Percentiles rank a stretch among this genome's conserved stretches.
These are phyloP conservation scores for Microthlaspi erraticum DNA, from an alignment of 345 rosid species.

Conservation along the genomic window DNA sequence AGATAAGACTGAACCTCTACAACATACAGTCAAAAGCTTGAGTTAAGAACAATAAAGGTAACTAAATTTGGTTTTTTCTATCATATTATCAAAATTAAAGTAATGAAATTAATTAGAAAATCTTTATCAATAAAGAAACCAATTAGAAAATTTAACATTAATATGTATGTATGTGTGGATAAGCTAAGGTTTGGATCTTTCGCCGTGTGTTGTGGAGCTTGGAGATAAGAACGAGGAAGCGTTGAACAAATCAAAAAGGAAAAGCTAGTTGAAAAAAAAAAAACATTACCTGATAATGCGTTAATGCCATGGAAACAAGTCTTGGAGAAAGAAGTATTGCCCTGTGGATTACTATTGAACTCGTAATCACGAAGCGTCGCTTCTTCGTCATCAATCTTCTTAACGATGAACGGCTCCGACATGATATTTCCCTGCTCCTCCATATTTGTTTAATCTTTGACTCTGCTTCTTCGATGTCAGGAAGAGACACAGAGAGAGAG, in stretches of 20 bases:
- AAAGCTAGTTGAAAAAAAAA: neutral
- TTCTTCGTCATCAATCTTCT: slow-evolving; percentile 42
- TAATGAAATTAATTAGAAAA: neutral
- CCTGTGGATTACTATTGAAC: slow-evolving; percentile 19
- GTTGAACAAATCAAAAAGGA: slow-evolving; percentile 2
- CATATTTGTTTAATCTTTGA: slow-evolving; percentile 30
- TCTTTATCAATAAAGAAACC: neutral
- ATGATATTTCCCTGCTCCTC: slow-evolving; percentile 15
- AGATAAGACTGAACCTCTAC: slow-evolving; percentile 9
- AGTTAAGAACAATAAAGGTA: slow-evolving; percentile 14
- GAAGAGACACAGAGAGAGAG: slow-evolving; percentile 22
- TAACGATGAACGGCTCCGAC: slow-evolving; percentile 44
- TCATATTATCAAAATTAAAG: neutral
- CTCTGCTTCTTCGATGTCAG: slow-evolving; percentile 20
- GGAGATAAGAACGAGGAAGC: slow-evolving; percentile 24
- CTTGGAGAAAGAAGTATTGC: slow-evolving; percentile 53
- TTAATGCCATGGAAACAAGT: slow-evolving; percentile 70
- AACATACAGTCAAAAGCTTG: slow-evolving; percentile 25
- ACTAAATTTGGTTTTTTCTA: slow-evolving; percentile 16
- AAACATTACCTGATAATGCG: slow-evolving; percentile 80
- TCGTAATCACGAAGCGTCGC: slow-evolving; percentile 32
- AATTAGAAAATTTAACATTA: neutral
- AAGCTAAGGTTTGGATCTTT: slow-evolving; percentile 25
- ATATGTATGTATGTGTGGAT: slow-evolving; percentile 12
- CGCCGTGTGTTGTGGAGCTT: slow-evolving; percentile 22